These are phyloP conservation scores for Starmerella scarabaei DNA, from an alignment of 805 yeast species.

Conservation along the genomic window DNA sequence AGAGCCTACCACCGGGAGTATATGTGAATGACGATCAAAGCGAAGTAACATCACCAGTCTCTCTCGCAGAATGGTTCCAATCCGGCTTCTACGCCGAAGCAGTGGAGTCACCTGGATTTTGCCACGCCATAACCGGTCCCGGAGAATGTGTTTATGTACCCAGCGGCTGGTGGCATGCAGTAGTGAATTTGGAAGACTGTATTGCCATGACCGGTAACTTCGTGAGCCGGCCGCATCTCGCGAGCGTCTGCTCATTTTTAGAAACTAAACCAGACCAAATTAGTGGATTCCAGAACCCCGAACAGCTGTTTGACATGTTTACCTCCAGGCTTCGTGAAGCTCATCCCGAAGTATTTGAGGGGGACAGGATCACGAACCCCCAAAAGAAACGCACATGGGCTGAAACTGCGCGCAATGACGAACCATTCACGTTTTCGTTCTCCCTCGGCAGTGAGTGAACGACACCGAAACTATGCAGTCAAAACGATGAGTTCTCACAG, in stretches of 20 bases:
- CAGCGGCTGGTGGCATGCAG: conserved; percentile 96
- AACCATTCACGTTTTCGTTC: conserved; percentile 15
- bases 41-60: conserved; percentile 86
- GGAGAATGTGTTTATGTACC: conserved; percentile 86
- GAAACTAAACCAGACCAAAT: conserved; percentile 55
- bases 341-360: conserved; percentile 27
- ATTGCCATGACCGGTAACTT: conserved; percentile 85
- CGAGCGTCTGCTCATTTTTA: conserved; percentile 53
- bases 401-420: conserved; percentile 3
- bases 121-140: conserved; percentile 61
- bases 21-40: conserved; percentile 62
- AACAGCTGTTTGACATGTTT: conserved; percentile 56
- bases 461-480: no score
- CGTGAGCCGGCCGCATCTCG: conserved; percentile 50
- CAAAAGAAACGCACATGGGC: conserved; percentile 8
- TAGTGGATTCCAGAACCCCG: conserved; percentile 47
- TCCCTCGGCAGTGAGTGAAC: not conserved
- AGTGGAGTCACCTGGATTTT: conserved; percentile 33
- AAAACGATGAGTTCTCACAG: no score
- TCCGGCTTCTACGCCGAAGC: conserved; percentile 70
- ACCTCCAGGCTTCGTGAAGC: conserved; percentile 35
- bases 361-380: conserved; percentile 30
- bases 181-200: conserved; percentile 55
- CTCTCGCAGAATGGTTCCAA: conserved; percentile 82
- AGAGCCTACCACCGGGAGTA: conserved; percentile 71